Evolutionary conservation across 164 flowering plant species (phyloP).

Genomic region (Macadamia integrifolia): DNA sequence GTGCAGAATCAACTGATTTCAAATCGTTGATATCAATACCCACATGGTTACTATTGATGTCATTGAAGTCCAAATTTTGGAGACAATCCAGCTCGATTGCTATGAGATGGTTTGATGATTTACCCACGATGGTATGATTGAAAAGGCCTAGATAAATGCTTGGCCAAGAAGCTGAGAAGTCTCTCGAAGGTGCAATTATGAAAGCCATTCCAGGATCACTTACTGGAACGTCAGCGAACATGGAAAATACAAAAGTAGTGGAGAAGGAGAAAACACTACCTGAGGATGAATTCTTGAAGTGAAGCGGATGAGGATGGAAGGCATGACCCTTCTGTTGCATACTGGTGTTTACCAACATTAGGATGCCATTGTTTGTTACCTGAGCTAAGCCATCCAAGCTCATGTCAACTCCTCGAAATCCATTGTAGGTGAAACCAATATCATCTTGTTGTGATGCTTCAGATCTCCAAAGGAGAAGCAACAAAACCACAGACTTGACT

Average conservation of each 20-base stretch:
- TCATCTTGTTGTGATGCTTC: not conserved
- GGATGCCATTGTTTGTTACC: slow-evolving; percentile 25
- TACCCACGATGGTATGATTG: slow-evolving; percentile 10
- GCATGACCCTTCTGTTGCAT: slow-evolving; percentile 17
- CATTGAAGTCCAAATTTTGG: slow-evolving; percentile 7
- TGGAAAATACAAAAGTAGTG: slow-evolving; percentile 15
- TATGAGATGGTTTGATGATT: slow-evolving; percentile 20
- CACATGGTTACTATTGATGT: slow-evolving; percentile 26
- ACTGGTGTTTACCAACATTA: slow-evolving; percentile 35
- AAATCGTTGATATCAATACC: slow-evolving; percentile 27
- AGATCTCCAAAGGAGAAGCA: too few relatives aligned
- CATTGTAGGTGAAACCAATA: slow-evolving; percentile 25
- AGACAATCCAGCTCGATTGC: slow-evolving; percentile 19
- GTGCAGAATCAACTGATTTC: slow-evolving; percentile 12
- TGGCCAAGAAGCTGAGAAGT: slow-evolving; percentile 7
- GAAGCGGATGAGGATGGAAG: slow-evolving; percentile 15
- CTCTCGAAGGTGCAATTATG: slow-evolving; percentile 16
- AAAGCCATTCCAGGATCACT: slow-evolving; percentile 26
- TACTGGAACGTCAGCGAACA: not conserved
- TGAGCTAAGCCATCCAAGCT: slow-evolving; percentile 21
- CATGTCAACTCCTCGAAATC: slow-evolving; percentile 28
- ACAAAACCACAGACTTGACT: too few relatives aligned
- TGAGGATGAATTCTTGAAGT: slow-evolving; percentile 10
- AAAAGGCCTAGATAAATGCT: slow-evolving; percentile 22
- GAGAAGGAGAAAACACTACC: slow-evolving; percentile 17